Conservation (phyloP, 2,329 filamentous ascomycete species). For the Podosphaera fusca region DNA sequence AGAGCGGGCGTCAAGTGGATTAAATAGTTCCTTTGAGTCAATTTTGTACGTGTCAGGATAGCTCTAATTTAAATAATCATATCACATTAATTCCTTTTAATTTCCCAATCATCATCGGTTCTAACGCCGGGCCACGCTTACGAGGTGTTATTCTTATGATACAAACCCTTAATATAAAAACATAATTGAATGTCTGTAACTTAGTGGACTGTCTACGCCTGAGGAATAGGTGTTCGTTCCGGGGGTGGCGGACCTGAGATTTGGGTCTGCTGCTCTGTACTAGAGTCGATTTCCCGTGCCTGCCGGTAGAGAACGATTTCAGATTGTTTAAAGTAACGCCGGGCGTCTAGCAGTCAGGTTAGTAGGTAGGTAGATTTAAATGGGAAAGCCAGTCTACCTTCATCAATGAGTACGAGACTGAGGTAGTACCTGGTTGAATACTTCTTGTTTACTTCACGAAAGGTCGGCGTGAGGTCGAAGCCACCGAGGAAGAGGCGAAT, state of each 20-base stretch:
- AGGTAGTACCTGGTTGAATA: slow-evolving; percentile 97
- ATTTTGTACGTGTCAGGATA: slow-evolving; percentile 1
- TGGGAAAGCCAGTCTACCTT: slow-evolving; percentile 31
- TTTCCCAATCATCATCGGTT: neutral
- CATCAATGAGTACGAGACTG: slow-evolving; percentile 83
- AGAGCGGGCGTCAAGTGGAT: neutral
- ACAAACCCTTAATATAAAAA: neutral
- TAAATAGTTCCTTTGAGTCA: neutral
- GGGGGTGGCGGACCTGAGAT: slow-evolving; percentile 16
- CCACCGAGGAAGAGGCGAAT: slow-evolving; percentile 92
- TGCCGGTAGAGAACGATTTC: slow-evolving; percentile 95
- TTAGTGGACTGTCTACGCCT: slow-evolving; percentile 3
- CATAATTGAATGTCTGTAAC: neutral
- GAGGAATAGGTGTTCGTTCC: slow-evolving; percentile 9
- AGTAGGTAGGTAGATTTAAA: slow-evolving; percentile 1
- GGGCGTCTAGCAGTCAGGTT: slow-evolving; percentile 41
- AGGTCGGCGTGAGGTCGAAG: slow-evolving; percentile 92
- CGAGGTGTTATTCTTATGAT: neutral
- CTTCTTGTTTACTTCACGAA: slow-evolving; percentile 99
- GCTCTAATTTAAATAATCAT: neutral
- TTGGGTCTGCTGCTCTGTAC: slow-evolving; percentile 15
- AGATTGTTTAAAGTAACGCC: slow-evolving; percentile 96
- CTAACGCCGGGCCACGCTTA: neutral
- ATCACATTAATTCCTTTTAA: neutral
- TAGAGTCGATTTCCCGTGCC: slow-evolving; percentile 29